A percentile compares a stretch with the other conserved stretches of the same genome.
Conservation (phyloP, 129 eudicot species). For the Helianthus tuberosus region DNA sequence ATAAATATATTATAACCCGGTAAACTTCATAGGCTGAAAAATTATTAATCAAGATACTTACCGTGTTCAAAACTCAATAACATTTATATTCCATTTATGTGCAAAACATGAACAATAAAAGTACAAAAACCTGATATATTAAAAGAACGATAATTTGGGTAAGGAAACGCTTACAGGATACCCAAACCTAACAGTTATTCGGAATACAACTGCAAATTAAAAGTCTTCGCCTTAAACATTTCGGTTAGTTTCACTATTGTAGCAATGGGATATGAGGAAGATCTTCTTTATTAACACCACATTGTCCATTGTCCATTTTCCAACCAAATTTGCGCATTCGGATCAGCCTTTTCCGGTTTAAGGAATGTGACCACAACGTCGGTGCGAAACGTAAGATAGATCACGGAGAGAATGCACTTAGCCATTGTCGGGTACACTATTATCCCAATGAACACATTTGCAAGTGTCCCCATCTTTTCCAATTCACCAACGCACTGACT, state of each 20-base stretch:
- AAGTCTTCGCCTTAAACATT: slow-evolving; percentile 10
- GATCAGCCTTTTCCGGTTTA: slow-evolving; percentile 46
- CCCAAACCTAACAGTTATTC: slow-evolving; percentile 10
- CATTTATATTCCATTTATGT: too few relatives aligned
- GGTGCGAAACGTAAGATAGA: slow-evolving; percentile 66
- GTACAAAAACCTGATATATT: too few relatives aligned
- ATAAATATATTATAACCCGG: too few relatives aligned
- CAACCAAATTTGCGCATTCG: slow-evolving; percentile 32
- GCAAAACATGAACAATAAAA: too few relatives aligned
- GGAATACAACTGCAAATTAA: neutral
- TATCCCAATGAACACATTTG: slow-evolving; percentile 60
- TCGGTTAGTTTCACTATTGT: neutral
- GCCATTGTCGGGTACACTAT: slow-evolving; percentile 59
- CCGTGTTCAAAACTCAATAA: too few relatives aligned
- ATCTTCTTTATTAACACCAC: slow-evolving; percentile 41
- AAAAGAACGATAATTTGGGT: too few relatives aligned
- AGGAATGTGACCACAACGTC: slow-evolving; percentile 56
- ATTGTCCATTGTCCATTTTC: too few relatives aligned
- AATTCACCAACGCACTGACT: too few relatives aligned
- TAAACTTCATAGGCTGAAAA: too few relatives aligned
- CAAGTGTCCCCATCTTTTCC: neutral
- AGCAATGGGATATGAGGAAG: slow-evolving; percentile 50
- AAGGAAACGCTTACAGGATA: too few relatives aligned
- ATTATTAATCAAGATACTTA: too few relatives aligned
- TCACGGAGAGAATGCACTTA: slow-evolving; percentile 45